Base-by-base conservation (phyloP, 2,329 filamentous ascomycete genomes). In the Xylariales sp. region DNA sequence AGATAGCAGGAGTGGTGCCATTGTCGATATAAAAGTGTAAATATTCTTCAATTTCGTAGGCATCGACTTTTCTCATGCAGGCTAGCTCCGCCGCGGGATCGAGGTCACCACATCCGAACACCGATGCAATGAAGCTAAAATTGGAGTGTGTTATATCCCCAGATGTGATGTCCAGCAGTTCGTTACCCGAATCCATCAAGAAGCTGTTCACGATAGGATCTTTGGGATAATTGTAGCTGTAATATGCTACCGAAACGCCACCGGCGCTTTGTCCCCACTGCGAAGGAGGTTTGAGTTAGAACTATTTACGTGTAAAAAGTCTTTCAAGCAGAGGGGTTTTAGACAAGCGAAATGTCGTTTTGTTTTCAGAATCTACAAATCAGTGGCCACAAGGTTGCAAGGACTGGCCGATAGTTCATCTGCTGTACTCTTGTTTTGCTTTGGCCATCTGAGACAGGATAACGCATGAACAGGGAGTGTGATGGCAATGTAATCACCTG, bases 201-300 rank as follows among this genome's bases (percentile, higher is more conserved):
- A 65, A 56, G 3, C 57, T 63, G 6, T 56, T 49, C 1, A 65
- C 63, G 30, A 73, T 67, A 4, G 70, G 68, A 37, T 73, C 61
- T 4, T 70, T 53, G 13, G 55, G 45, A 67, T 61, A 71, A 7
- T 67, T 66, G 44, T 65, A 69, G 43, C 61, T 57, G 40, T 67
- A 61, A 43, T 62, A 54, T 38, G 70, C 67, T 3, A 60, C 62
- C 13, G 56, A 53, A 5, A 63, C 53, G 6, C 56, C 53, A 8
- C 72, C 70, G 4, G 72, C 67, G 17, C 67, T 70, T 52, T 70
- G 65, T 13, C 71, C 71, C 47, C 65, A 67, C 8, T 70, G 54
- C 3, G 62, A n/a, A n/a, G n/a, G n/a, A n/a, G n/a, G n/a, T n/a
- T n/a, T n/a, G n/a, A n/a, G n/a, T n/a, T n/a, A n/a, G n/a, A n/a